phyloP scores from a whole-genome alignment of 2,329 filamentous ascomycete species.

The Xylaria sp. region DNA sequence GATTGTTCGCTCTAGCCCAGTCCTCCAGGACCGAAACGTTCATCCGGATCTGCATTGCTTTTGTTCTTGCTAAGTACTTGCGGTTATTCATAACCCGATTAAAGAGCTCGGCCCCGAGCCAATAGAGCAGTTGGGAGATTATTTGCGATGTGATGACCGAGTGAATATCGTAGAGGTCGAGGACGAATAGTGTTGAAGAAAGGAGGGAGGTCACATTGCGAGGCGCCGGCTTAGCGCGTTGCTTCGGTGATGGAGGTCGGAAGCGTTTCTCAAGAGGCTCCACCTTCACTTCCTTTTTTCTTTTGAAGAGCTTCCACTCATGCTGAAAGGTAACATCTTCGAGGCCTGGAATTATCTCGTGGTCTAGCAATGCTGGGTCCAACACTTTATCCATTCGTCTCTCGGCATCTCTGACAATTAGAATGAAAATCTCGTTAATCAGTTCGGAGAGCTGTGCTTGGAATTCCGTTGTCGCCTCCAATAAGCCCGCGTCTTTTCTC shows the following conservation, averaged over 20 bases:
- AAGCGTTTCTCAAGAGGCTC: slow-evolving; percentile 92
- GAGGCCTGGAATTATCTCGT: slow-evolving; percentile 97
- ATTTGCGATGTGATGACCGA: slow-evolving; percentile 95
- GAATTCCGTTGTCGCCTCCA: slow-evolving; percentile 85
- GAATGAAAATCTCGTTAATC: slow-evolving; percentile 97
- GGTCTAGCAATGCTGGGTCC: slow-evolving; percentile 92
- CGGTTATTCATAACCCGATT: slow-evolving; percentile 97
- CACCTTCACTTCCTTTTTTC: slow-evolving; percentile 88
- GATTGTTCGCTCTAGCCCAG: slow-evolving; percentile 93
- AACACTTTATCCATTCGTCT: slow-evolving; percentile 95
- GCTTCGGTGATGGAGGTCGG: slow-evolving; percentile 91
- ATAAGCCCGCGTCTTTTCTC: slow-evolving; percentile 88
- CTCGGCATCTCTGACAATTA: slow-evolving; percentile 96
- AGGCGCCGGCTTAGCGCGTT: slow-evolving; percentile 89
- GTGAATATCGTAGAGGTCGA: slow-evolving; percentile 98
- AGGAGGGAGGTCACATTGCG: slow-evolving; percentile 95
- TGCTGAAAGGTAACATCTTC: slow-evolving; percentile 98
- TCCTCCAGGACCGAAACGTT: slow-evolving; percentile 96
- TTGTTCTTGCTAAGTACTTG: slow-evolving; percentile 93
- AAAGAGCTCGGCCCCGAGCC: slow-evolving; percentile 95
- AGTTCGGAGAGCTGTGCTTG: slow-evolving; percentile 93
- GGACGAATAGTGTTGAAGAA: slow-evolving; percentile 94
- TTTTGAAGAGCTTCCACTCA: slow-evolving; percentile 97
- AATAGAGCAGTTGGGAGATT: slow-evolving; percentile 91
- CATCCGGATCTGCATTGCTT: slow-evolving; percentile 99